phyloP scores from a whole-genome alignment of 1,284 basidiomycete genomes.

The Puccinia polysora region DNA sequence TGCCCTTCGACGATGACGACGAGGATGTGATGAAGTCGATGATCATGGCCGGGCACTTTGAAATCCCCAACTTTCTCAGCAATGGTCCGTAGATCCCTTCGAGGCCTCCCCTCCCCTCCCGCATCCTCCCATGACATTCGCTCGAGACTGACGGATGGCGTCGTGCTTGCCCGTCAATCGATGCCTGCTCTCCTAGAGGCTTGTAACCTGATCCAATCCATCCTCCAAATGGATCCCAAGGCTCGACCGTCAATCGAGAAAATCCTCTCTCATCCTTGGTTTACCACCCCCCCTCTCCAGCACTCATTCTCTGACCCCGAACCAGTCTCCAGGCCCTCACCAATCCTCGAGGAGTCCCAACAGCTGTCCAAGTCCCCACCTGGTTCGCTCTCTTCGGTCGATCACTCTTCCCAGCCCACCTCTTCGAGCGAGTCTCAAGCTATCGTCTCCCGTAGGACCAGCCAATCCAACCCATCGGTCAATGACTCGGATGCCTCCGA shows the following conservation, averaged over 20 bases:
- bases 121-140: not conserved
- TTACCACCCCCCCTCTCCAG: constrained; percentile 57
- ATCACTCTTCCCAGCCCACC: constrained; percentile 44
- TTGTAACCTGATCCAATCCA: constrained; percentile 68
- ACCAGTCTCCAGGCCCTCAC: constrained; percentile 28
- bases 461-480: not conserved
- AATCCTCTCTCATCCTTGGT: constrained; percentile 88
- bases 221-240: constrained; percentile 73
- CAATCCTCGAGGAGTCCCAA: constrained; percentile 32
- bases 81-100: constrained; percentile 59
- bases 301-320: constrained; percentile 46
- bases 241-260: constrained; percentile 74
- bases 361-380: constrained; percentile 28
- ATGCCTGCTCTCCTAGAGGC: constrained; percentile 61
- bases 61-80: constrained; percentile 85
- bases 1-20: constrained; percentile 97
- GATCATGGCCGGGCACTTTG: constrained; percentile 80
- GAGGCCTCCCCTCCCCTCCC: not conserved
- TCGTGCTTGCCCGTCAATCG: not conserved
- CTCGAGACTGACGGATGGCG: not conserved
- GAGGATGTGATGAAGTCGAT: constrained; percentile 81
- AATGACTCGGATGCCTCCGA: constrained; percentile 45
- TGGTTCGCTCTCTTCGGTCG: constrained; percentile 46
- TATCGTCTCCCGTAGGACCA: constrained; percentile 1
- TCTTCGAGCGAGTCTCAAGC: constrained; percentile 5